Conservation (phyloP, 768 basidiomycete species). For the Lactarius vividus region DNA sequence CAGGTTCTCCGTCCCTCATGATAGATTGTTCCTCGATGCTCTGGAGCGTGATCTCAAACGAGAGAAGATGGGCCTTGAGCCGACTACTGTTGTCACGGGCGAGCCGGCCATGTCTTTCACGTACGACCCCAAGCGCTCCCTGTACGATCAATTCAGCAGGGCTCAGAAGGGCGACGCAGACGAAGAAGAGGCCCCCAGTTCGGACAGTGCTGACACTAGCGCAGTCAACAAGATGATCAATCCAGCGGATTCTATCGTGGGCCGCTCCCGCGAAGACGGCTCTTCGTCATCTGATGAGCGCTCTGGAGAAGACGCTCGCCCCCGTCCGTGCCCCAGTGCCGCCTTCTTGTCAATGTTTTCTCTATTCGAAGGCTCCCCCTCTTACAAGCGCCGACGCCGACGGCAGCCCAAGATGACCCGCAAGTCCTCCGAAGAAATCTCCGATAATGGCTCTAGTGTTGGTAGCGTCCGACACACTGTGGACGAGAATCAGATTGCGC, state of each 20-base stretch:
- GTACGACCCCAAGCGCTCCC: conserved; percentile 79
- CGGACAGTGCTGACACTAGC: conserved; percentile 23
- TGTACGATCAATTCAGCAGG: conserved; percentile 85
- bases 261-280: conserved; percentile 19
- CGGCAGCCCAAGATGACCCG: conserved; percentile 51
- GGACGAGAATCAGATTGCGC: conserved; percentile 35
- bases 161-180: conserved; percentile 37
- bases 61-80: conserved; percentile 85
- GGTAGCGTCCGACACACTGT: conserved; percentile 20
- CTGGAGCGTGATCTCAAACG: conserved; percentile 95
- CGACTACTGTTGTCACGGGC: conserved; percentile 71
- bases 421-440: conserved; percentile 34
- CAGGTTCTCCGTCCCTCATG: conserved; percentile 97
- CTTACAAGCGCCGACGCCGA: conserved; percentile 87
- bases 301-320: conserved; percentile 28
- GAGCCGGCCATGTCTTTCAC: conserved; percentile 88
- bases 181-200: conserved; percentile 29
- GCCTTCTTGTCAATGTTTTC: conserved; percentile 65
- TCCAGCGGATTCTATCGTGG: conserved; percentile 26
- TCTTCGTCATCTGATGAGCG: conserved; percentile 27
- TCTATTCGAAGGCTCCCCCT: conserved; percentile 80
- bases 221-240: conserved; percentile 28
- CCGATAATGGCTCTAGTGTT: conserved; percentile 26
- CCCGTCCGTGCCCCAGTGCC: conserved; percentile 32
- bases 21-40: conserved; percentile 94